Evolutionary conservation across 805 yeast genomes (phyloP).

Genomic region (Metschnikowia shivogae): DNA sequence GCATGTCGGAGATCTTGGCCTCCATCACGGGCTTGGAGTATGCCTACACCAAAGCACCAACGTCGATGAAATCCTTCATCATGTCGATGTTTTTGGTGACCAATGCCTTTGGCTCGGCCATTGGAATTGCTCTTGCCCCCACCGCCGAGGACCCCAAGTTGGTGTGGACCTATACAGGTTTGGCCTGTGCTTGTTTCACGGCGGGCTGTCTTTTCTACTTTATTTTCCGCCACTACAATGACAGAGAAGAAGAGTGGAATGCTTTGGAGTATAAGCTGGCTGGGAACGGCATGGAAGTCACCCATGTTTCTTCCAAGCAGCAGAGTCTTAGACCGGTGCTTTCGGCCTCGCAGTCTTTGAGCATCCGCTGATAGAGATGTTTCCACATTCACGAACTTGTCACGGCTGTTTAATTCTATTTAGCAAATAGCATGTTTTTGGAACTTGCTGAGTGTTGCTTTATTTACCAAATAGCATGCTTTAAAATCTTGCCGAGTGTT

Average conservation of each 20-base stretch:
- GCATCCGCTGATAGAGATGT: neutral
- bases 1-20: constrained; percentile 13
- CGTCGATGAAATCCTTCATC: constrained; percentile 16
- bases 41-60: constrained; percentile 17
- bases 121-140: constrained; percentile 56
- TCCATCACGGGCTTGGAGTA: constrained; percentile 17
- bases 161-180: constrained; percentile 63
- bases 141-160: constrained; percentile 65
- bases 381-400: neutral
- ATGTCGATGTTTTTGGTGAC: constrained; percentile 55
- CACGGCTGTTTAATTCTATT: no score
- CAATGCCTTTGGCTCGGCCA: constrained; percentile 69
- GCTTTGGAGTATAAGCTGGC: constrained; percentile 36
- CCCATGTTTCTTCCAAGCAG: neutral
- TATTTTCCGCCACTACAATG: constrained; percentile 50
- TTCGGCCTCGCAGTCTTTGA: constrained; percentile 1
- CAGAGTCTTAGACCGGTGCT: neutral
- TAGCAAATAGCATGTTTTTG: no score
- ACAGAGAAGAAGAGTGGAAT: constrained; percentile 54
- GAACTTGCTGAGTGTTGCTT: no score
- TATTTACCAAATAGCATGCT: no score
- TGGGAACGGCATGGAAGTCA: constrained; percentile 2
- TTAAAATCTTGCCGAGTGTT: no score
- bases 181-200: constrained; percentile 53
- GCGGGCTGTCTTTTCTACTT: constrained; percentile 62